phyloP scores from a whole-genome alignment of 2,329 filamentous ascomycete genomes.

The Metarhizium album region DNA sequence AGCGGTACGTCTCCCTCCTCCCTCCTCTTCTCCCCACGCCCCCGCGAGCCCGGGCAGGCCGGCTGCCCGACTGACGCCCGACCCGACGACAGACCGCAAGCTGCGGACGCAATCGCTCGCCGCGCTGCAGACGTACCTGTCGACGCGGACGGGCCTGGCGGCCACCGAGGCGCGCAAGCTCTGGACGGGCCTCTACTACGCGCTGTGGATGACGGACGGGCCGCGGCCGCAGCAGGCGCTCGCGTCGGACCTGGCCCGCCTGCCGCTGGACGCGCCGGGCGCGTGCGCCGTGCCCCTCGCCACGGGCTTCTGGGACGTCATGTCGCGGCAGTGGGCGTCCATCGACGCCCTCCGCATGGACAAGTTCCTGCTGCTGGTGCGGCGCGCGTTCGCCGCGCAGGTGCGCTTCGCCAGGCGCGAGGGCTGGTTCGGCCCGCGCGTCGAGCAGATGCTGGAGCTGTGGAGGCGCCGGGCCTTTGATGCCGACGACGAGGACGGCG shows the following conservation, averaged over 20 bases:
- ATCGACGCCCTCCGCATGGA: slow-evolving; percentile 74
- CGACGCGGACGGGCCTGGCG: slow-evolving; percentile 47
- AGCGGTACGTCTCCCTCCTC: slow-evolving; percentile 48
- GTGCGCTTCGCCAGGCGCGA: slow-evolving; percentile 38
- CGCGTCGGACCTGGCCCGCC: slow-evolving; percentile 62
- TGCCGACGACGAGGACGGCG: slow-evolving; percentile 32
- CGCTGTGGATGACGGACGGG: slow-evolving; percentile 88
- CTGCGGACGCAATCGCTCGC: slow-evolving; percentile 66
- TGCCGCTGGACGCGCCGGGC: slow-evolving; percentile 46
- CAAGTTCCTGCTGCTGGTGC: slow-evolving; percentile 81
- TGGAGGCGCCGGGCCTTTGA: slow-evolving; percentile 24
- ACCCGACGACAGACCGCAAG: slow-evolving; percentile 51
- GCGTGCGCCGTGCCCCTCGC: slow-evolving; percentile 37
- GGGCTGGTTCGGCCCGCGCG: slow-evolving; percentile 20
- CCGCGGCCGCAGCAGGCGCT: slow-evolving; percentile 79
- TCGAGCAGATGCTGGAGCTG: slow-evolving; percentile 17
- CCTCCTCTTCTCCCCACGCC: background rate
- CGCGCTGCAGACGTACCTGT: slow-evolving; percentile 69
- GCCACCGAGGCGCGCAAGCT: slow-evolving; percentile 71
- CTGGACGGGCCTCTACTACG: slow-evolving; percentile 92
- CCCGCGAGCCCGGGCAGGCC: too few species aligned
- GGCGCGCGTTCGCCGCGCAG: slow-evolving; percentile 65
- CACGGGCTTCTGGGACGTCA: slow-evolving; percentile 59
- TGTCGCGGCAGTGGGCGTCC: slow-evolving; percentile 59
- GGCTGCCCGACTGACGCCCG: too few species aligned